phyloP scores from a whole-genome alignment of 1,284 basidiomycete genomes.

The Sphagnurus paluster region DNA sequence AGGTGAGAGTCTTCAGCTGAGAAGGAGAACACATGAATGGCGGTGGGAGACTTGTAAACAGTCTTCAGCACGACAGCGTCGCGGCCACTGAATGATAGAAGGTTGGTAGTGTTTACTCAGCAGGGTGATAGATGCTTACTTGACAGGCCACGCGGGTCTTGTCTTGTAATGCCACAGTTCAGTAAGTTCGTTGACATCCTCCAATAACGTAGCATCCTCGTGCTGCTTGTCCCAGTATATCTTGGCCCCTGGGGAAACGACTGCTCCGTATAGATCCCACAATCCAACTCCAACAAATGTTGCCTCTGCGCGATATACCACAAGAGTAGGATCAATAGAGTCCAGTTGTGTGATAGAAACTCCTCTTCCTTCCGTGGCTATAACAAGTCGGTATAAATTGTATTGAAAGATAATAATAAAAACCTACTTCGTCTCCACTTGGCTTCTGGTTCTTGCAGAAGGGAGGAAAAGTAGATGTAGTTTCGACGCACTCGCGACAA shows the following conservation, averaged over 20 bases:
- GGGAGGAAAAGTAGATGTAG: constrained; percentile 97
- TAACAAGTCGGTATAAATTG: constrained; percentile 9
- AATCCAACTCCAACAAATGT: constrained; percentile 96
- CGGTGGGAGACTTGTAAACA: constrained; percentile 94
- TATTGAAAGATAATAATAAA: constrained; percentile 13
- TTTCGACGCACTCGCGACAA: constrained; percentile 85
- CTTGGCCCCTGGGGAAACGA: constrained; percentile 82
- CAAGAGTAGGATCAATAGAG: constrained; percentile 95
- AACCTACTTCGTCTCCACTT: constrained; percentile 89
- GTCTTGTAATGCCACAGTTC: constrained; percentile 91
- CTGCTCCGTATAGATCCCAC: constrained; percentile 94
- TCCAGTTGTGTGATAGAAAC: constrained; percentile 95
- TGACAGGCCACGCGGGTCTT: constrained; percentile 88
- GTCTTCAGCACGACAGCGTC: constrained; percentile 93
- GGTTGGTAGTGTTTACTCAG: constrained; percentile 16
- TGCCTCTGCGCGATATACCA: constrained; percentile 95
- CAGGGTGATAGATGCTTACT: constrained; percentile 51
- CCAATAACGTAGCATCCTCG: constrained; percentile 83
- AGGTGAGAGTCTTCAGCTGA: constrained; percentile 88
- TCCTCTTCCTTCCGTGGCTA: constrained; percentile 82
- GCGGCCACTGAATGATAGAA: constrained; percentile 61
- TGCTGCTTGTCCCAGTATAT: constrained; percentile 89
- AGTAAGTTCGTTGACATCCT: constrained; percentile 91
- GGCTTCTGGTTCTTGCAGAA: constrained; percentile 96
- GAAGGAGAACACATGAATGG: constrained; percentile 95